Evolutionary conservation across 805 yeast species (phyloP), one percentile per base, ranked within the genome.

Genomic region (Starmerella geochares): DNA sequence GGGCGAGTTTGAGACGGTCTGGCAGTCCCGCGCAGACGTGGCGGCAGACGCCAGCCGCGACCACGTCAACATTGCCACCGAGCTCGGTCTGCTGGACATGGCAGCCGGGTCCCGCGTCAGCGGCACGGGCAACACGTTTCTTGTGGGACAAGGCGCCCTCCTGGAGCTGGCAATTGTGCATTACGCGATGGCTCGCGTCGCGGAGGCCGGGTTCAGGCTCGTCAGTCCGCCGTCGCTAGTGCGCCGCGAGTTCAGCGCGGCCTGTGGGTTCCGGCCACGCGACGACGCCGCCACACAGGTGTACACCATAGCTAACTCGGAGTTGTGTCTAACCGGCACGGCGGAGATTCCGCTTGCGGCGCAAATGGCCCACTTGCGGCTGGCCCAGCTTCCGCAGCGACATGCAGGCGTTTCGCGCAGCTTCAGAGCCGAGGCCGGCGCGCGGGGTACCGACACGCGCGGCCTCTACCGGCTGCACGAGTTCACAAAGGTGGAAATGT

Each of bases 271-370:
- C 68, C 79, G 81, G 60, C 98, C 98, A 11, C 77, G 94, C 52
- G 97, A 92, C 61, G 81, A 79, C 58, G 44, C 44, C 3, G 83
- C 83, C 57, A 80, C 80, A 46, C 98, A 92, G 63, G 81, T 86
- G 0, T 92, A 88, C 64, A 75, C 75, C 39, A 61, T 90, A 13
- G 72, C 73, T 20, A 75, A 74, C 33, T 33, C 53, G 21, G 66
- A 66, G 19, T 65, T 81, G 46, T 81, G 94, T 35, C 68, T 92
- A 27, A 80, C 90, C 0, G 98, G 97, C 1, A 92, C 98, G 0
- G 95, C 97, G 0, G 98, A 92, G 63, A 90, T 92, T 29, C 86
- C 98, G 0, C 65, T 92, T 24, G 98, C 96, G 0, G 96, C 87
- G 0, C 67, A 81, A 54, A 79, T 77, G 47, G 75, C 81, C 4